phyloP scores from a whole-genome alignment of 805 yeast species.

The Sugiyamaella boreocaroliniensis region DNA sequence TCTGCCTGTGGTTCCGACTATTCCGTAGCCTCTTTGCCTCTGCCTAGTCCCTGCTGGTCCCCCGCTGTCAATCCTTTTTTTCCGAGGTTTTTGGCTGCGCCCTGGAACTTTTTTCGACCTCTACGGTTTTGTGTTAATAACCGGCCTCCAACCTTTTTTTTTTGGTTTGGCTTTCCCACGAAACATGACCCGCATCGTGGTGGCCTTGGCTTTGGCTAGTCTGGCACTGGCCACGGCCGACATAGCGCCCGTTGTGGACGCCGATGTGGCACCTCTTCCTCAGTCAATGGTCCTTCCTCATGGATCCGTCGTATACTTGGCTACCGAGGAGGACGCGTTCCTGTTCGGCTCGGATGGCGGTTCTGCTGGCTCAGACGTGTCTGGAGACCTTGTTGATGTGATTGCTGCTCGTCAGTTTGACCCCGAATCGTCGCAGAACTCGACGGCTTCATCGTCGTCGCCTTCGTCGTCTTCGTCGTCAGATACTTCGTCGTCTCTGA shows the following conservation, averaged over 20 bases:
- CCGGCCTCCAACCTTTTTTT: too few species aligned
- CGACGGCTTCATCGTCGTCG: not conserved
- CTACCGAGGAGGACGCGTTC: conserved; percentile 4
- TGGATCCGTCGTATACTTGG: conserved; percentile 1
- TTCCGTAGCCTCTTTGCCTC: not conserved
- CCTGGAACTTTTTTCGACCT: too few species aligned
- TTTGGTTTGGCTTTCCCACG: too few species aligned
- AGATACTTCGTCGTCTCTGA: not conserved
- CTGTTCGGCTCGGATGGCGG: not conserved
- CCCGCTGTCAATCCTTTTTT: not conserved
- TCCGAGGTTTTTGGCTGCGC: not conserved
- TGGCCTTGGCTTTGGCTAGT: not conserved
- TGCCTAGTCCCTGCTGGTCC: not conserved
- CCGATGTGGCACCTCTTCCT: not conserved
- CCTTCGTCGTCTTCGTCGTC: not conserved
- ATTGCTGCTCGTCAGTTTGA: conserved; percentile 5
- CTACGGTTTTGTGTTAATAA: too few species aligned
- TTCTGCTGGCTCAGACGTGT: not conserved
- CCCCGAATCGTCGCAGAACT: not conserved
- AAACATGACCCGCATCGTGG: not conserved
- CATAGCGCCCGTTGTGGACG: not conserved
- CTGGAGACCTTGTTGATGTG: not conserved
- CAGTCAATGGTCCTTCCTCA: conserved; percentile 2
- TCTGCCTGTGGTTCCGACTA: too few species aligned
- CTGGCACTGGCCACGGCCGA: conserved; percentile 2